Conservation (phyloP, 805 yeast genomes). For the Lipomyces lipofer region DNA sequence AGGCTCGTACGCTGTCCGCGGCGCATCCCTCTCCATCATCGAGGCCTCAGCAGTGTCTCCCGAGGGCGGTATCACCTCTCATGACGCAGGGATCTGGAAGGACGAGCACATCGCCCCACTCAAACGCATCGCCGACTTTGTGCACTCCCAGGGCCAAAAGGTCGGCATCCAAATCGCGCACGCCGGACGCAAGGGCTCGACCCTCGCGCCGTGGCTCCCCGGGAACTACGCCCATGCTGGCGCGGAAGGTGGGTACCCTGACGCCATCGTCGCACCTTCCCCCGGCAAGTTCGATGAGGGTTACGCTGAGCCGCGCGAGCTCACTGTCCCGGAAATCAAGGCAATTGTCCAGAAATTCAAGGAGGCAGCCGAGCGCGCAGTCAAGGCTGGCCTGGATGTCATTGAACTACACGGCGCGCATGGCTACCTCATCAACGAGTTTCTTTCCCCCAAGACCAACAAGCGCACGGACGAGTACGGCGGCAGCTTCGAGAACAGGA, state of each 20-base stretch:
- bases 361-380: conserved; percentile 52
- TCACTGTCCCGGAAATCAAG: conserved; percentile 45
- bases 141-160: conserved; percentile 45
- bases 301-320: conserved; percentile 43
- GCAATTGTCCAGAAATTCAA: conserved; percentile 47
- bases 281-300: conserved; percentile 38
- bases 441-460: conserved; percentile 50
- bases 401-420: conserved; percentile 68
- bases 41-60: conserved; percentile 50
- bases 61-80: conserved; percentile 47
- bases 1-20: conserved; percentile 49
- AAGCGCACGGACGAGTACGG: conserved; percentile 64
- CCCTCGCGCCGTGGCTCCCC: conserved; percentile 37
- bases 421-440: conserved; percentile 56
- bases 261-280: conserved; percentile 50
- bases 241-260: conserved; percentile 34
- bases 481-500: conserved; percentile 60
- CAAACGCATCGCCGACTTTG: conserved; percentile 45
- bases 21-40: conserved; percentile 51
- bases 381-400: conserved; percentile 59
- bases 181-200: conserved; percentile 54
- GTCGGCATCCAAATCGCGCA: conserved; percentile 59
- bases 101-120: conserved; percentile 50
- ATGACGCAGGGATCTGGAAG: conserved; percentile 52
- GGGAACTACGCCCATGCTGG: conserved; percentile 23